These are phyloP conservation scores for Mucor mucedo DNA, from an alignment of 371 early-diverging fungal species.

Conservation along the genomic window DNA sequence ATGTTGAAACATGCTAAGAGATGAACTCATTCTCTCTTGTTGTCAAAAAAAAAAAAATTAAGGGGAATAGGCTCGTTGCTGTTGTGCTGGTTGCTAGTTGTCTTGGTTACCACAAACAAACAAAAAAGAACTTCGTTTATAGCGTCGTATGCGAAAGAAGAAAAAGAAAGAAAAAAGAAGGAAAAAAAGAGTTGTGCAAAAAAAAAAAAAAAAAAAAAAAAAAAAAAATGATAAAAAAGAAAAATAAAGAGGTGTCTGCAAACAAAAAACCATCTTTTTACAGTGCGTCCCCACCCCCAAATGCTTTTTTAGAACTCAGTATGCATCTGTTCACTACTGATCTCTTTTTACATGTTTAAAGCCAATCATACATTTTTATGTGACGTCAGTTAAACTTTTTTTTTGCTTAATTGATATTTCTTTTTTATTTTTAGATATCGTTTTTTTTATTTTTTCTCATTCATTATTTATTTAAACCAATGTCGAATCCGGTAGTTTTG, in stretches of 20 bases:
- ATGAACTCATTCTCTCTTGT: neutral
- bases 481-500: slow-evolving; percentile 48
- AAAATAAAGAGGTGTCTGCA: neutral
- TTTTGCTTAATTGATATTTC: too few species aligned
- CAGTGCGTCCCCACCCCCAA: neutral
- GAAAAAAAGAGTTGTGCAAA: neutral
- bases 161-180: neutral
- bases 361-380: too few species aligned
- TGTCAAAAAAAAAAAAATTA: slow-evolving; percentile 8
- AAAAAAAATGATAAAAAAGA: slow-evolving; percentile 8
- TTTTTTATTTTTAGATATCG: too few species aligned
- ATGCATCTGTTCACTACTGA: too few species aligned
- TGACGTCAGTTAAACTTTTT: too few species aligned
- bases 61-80: neutral
- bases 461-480: slow-evolving; percentile 4
- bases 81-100: neutral
- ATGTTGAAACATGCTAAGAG: neutral
- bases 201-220: neutral
- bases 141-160: neutral
- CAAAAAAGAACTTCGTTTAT: too few species aligned
- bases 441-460: slow-evolving; percentile 9
- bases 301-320: neutral
- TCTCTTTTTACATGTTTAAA: neutral
- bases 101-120: neutral
- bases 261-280: neutral